A percentile compares a stretch with the other conserved stretches of the same genome.
These are phyloP conservation scores for Metarhizium robertsii DNA, from an alignment of 2,329 filamentous ascomycete genomes.

Conservation along the genomic window DNA sequence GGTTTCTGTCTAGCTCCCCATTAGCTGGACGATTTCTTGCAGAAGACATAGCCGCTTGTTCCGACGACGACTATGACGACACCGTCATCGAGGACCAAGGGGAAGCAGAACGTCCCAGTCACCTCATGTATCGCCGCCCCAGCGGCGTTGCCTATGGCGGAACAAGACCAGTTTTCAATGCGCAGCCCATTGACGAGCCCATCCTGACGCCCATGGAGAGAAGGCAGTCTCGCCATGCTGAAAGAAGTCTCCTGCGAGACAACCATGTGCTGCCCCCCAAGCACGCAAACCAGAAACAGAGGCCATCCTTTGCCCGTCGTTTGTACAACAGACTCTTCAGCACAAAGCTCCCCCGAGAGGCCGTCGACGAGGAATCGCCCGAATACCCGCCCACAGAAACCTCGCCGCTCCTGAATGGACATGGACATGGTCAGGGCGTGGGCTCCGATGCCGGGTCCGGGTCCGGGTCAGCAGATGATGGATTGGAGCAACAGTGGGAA, in stretches of 20 bases:
- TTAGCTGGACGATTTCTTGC: constrained; percentile 57
- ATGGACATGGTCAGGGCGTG: background rate
- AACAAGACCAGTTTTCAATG: constrained; percentile 59
- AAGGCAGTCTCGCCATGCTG: constrained; percentile 46
- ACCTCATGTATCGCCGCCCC: constrained; percentile 61
- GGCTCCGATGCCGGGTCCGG: constrained; percentile 28
- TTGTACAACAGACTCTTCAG: constrained; percentile 44
- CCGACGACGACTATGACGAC: constrained; percentile 41
- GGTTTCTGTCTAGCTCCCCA: constrained; percentile 50
- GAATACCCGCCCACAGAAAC: constrained; percentile 27
- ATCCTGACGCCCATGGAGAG: constrained; percentile 45
- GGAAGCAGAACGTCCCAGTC: constrained; percentile 25
- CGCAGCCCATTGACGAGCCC: constrained; percentile 36
- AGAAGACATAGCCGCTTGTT: constrained; percentile 56
- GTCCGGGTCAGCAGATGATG: constrained; percentile 37
- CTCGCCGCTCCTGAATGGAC: constrained; percentile 27
- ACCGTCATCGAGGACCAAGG: constrained; percentile 20
- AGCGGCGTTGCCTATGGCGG: constrained; percentile 67
- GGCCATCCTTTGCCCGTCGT: constrained; percentile 24
- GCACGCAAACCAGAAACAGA: constrained; percentile 26
- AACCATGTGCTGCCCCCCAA: constrained; percentile 58
- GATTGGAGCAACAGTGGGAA: constrained; percentile 66
- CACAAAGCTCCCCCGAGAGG: constrained; percentile 37
- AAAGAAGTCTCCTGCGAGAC: constrained; percentile 52
- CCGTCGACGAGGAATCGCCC: constrained; percentile 26